Base-by-base conservation (phyloP, 805 yeast species). In the Tetrapisispora arboricola region DNA sequence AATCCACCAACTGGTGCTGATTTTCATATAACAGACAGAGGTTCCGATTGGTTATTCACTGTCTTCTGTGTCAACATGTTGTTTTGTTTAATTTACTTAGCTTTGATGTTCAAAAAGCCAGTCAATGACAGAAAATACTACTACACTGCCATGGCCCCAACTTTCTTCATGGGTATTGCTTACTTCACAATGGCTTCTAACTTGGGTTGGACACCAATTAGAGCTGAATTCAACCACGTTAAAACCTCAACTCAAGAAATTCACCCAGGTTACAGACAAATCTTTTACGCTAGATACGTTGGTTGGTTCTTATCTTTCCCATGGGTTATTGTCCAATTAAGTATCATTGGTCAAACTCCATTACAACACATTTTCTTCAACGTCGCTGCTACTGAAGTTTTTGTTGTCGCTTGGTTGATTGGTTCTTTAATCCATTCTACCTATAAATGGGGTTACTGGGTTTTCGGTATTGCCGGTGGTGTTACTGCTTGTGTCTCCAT, bases 1-100 rank as follows among this genome's bases (percentile, higher is more conserved):
- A 76, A 76, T 50, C 71, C 73, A 13, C 62, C 70, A 44, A 48
- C 63, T 6, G 60, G 57, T 31, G 62, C 68, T 30, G 81, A 75
- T 47, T 71, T 78, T 56, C 73, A 72, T 42, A 44, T 79, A 26
- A 77, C 81, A 11, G 42, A 51, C 8, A 75, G 76, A 55, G 84
- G 84, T 58, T 76, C 83, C 9, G 76, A 74, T 58, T 78, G 83
- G 84, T 68, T 73, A 49, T 79, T 82, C 80, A 68, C 84, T 3
- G 80, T 66, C 16, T 77, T 78, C 55, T 55, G 70, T 30, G 46
- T 75, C 15, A 71, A 72, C 51, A 57, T 64, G 21, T 40, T 67
- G 1, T 55, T 68, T 24, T 51, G 70, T 13, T 38, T 65, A 13
- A 39, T 52, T 15, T 46, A 48, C 47, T 42, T 52, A 32, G 48